These are phyloP conservation scores for Solanum piurae DNA, from an alignment of 257 asterid species.

Conservation along the genomic window DNA sequence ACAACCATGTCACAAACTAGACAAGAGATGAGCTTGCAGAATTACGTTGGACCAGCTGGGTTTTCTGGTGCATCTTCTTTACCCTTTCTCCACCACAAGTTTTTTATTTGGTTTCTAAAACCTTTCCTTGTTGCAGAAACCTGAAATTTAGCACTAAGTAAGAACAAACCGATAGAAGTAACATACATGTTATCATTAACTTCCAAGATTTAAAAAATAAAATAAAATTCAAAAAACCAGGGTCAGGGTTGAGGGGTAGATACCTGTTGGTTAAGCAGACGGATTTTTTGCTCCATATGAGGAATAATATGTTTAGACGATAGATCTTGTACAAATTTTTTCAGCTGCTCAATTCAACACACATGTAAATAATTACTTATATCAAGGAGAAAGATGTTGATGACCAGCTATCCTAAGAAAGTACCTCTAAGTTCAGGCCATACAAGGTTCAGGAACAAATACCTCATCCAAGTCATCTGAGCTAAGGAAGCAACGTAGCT, in stretches of 20 bases:
- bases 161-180: not conserved
- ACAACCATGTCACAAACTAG: constrained; percentile 12
- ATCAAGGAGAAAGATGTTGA: not conserved
- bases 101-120: constrained; percentile 92
- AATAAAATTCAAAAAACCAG: not conserved
- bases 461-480: constrained; percentile 84
- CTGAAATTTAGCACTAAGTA: constrained; percentile 26
- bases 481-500: constrained; percentile 60
- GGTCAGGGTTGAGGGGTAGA: not conserved
- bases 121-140: constrained; percentile 97
- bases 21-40: constrained; percentile 10
- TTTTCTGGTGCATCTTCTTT: constrained; percentile 80
- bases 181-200: not conserved
- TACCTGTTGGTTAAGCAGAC: constrained; percentile 91
- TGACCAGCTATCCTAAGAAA: not conserved
- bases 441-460: not conserved
- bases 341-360: constrained; percentile 43
- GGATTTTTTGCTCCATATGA: constrained; percentile 90
- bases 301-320: constrained; percentile 92
- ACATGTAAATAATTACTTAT: not conserved
- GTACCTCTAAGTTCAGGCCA: constrained; percentile 4
- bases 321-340: constrained; percentile 64
- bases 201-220: not conserved
- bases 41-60: constrained; percentile 56
- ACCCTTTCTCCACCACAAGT: constrained; percentile 99